Base-by-base conservation (phyloP, 1,284 basidiomycete genomes). In the Malassezia arunalokei region DNA sequence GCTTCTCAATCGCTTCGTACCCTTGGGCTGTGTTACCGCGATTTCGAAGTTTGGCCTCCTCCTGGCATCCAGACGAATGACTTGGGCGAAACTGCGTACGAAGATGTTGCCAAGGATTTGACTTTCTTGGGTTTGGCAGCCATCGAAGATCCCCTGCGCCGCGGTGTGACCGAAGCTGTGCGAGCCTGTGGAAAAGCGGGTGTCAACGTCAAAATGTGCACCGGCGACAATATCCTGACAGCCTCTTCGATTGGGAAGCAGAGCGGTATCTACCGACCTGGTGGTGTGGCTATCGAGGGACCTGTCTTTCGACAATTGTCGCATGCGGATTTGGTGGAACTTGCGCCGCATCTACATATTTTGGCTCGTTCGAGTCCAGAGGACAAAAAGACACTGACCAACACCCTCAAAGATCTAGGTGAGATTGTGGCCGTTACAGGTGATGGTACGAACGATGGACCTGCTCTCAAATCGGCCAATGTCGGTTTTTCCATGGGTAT, bases 131-230 rank as follows among this genome's bases (percentile, higher is more conserved):
- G 81, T 40, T 84, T 98, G 62, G 82, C 83, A 58, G 92, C 88
- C 70, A 94, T 98, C 70, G 91, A 96, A 73, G 94, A 98, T 71
- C 92, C 92, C 32, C 80, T 98, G 5, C 86, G 92, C 38, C 80
- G 82, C 1, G 89, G 90, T 71, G 91, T 98, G 15, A 80, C 81
- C 7, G 81, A 90, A 11, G 89, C 91, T 27, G 92, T 98, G 27
- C 78, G 80, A 45, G 82, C 86, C 59, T 95, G 90, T 73, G 81
- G 82, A 64, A 79, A 78, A 50, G 92, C 94, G 37, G 91, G 91
- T 62, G 90, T 98, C n/a, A 79, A 81, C 29, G 83, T 98, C 77
- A 96, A 95, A 78, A 98, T 98, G 91, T 94, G 88, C 75, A 96
- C 92, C 0, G 92, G 91, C 70, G 92, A 98, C 76, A 98, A 96